Base-by-base conservation (phyloP, 306 rosid genomes). In the Vicia sativa region DNA sequence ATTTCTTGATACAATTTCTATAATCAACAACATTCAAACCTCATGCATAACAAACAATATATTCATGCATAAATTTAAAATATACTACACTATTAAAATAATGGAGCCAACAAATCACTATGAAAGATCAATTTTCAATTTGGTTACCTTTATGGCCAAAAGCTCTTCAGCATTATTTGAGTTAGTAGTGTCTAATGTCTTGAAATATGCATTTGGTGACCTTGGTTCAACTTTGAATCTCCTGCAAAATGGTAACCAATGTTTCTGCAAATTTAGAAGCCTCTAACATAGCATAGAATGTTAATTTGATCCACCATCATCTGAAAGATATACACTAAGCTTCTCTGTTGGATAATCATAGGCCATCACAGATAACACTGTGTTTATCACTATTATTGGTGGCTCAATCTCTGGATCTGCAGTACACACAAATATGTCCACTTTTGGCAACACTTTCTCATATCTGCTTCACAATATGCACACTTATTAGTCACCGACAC, bases 171-270 rank as follows among this genome's bases (percentile, higher is more conserved):
- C 25, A 7, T 55, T 48, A 31, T 26, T 3, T 9, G 53, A 3
- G 53, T 16, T 26, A 19, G 68, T 11, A 0, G n/a, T n/a, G n/a
- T 12, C 4, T n/a, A 88, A 79, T 18, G 44, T 26, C 1, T 53
- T 62, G 35, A 88, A 88, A 74, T 82, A 86, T 23, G 91, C 92
- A 42, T 84, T 67, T 0, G 97, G 96, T 5, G 97, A 86, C 64
- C 85, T 76, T 11, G 92, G 90, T 64, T 88, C 87, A 31, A 81
- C 76, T 11, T 76, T 53, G 80, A 84, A 80, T 37, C 67, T 84
- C 74, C 83, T 88, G 78, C 97, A 86, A 31, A 68, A 91, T 2
- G 95, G 95, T 23, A 88, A 59, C 97, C 97, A 91, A 7, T 88
- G 85, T 83, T 78, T 85, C 0, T n/a, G 95, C 89, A 73, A 91